These are phyloP conservation scores for Lentinula guzmanii DNA, from an alignment of 768 basidiomycete genomes.

Conservation along the genomic window DNA sequence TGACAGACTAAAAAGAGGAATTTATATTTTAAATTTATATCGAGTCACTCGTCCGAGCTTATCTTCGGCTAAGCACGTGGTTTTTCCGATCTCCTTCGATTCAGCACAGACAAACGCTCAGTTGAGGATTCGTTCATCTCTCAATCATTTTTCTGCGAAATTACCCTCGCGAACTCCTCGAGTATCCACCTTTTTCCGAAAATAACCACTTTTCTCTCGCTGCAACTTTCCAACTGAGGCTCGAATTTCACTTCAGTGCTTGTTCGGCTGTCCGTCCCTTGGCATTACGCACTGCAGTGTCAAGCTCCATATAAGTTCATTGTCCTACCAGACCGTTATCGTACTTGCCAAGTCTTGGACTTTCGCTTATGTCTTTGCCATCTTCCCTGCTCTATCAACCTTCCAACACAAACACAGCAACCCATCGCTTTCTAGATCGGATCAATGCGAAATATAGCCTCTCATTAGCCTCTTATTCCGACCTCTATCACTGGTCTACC, in stretches of 20 bases:
- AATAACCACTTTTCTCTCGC: not conserved
- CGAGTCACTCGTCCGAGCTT: not conserved
- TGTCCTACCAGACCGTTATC: not conserved
- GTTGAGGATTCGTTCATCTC: not conserved
- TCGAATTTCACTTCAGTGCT: not conserved
- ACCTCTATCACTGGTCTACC: conserved; percentile 65
- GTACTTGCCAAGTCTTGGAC: not conserved
- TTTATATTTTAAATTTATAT: not conserved
- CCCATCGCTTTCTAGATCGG: conserved; percentile 40
- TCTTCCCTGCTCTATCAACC: conserved; percentile 38
- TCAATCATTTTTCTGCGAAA: not conserved
- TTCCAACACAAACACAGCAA: conserved; percentile 32
- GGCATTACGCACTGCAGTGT: not conserved
- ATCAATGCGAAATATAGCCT: conserved; percentile 45
- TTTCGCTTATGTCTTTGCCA: conserved; percentile 3
- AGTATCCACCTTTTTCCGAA: not conserved
- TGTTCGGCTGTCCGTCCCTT: not conserved
- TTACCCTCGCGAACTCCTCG: not conserved
- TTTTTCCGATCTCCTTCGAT: not conserved
- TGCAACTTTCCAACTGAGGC: not conserved
- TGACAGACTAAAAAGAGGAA: not conserved
- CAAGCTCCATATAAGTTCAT: not conserved
- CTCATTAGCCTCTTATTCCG: conserved; percentile 46
- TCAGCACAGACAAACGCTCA: not conserved
- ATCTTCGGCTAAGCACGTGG: not conserved